A percentile compares a stretch with the other conserved stretches of the same genome.
phyloP scores from a whole-genome alignment of 129 eudicot species.

The Sambucus nigra region DNA sequence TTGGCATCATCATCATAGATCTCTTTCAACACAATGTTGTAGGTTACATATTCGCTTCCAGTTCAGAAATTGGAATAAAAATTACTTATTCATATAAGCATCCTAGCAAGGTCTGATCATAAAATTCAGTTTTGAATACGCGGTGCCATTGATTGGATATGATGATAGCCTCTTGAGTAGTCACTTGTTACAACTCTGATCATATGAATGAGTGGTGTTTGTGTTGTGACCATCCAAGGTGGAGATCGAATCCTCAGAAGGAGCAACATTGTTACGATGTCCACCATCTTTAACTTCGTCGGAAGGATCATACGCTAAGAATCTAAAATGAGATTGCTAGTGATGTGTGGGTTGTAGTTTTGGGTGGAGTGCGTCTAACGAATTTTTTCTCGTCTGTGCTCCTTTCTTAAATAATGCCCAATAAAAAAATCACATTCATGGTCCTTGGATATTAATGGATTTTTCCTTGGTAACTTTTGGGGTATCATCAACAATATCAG shows the following conservation, averaged over 20 bases:
- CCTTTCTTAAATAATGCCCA: too few species aligned
- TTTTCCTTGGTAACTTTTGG: too few species aligned
- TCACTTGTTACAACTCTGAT: constrained; percentile 1
- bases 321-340: constrained; percentile 60
- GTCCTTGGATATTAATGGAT: too few species aligned
- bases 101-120: not conserved
- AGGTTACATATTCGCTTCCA: not conserved
- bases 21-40: not conserved
- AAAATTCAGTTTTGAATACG: not conserved
- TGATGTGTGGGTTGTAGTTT: constrained; percentile 92
- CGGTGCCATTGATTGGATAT: not conserved
- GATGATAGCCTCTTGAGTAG: not conserved
- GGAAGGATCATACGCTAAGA: constrained; percentile 61
- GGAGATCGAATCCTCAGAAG: constrained; percentile 23
- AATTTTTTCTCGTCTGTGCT: too few species aligned
- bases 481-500: too few species aligned
- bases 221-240: constrained; percentile 21
- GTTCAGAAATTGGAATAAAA: not conserved
- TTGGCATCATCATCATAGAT: not conserved
- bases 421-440: too few species aligned
- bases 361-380: too few species aligned
- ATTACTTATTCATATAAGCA: not conserved
- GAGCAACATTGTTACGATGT: constrained; percentile 9
- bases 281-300: constrained; percentile 54
- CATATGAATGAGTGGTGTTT: constrained; percentile 11